Percentiles rank a stretch among this genome's conserved stretches.
These are phyloP conservation scores for Fusarium sp. DNA, from an alignment of 2,329 filamentous ascomycete species.

Conservation along the genomic window DNA sequence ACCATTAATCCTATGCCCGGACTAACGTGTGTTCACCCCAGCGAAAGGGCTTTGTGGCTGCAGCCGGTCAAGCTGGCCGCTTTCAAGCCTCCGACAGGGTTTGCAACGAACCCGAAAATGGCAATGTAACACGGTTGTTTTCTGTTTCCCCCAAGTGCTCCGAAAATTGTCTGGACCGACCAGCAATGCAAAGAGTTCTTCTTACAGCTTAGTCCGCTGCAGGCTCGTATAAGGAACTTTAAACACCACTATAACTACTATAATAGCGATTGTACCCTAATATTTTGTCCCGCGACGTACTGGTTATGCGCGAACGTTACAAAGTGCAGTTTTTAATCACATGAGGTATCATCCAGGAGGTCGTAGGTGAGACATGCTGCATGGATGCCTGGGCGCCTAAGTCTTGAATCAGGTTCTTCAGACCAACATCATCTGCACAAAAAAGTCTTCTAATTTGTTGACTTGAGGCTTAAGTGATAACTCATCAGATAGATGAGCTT, in stretches of 20 bases:
- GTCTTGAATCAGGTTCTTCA: not conserved
- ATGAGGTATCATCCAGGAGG: not conserved
- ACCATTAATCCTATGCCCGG: not conserved
- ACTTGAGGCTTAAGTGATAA: not conserved
- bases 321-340: not conserved
- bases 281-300: not conserved
- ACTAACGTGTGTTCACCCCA: not conserved
- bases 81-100: not conserved
- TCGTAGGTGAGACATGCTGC: not conserved
- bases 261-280: not conserved
- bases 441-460: not conserved
- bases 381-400: not conserved
- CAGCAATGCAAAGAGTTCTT: too few species aligned
- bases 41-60: not conserved
- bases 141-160: too few species aligned
- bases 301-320: not conserved
- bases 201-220: too few species aligned
- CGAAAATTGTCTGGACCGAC: too few species aligned
- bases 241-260: not conserved
- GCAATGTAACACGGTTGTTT: too few species aligned
- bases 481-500: not conserved
- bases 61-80: not conserved
- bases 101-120: not conserved
- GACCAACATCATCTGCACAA: not conserved
- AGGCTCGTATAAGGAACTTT: too few species aligned